Base-by-base conservation (phyloP, 352 stramenopile species). In the Phytophthora litchii region DNA sequence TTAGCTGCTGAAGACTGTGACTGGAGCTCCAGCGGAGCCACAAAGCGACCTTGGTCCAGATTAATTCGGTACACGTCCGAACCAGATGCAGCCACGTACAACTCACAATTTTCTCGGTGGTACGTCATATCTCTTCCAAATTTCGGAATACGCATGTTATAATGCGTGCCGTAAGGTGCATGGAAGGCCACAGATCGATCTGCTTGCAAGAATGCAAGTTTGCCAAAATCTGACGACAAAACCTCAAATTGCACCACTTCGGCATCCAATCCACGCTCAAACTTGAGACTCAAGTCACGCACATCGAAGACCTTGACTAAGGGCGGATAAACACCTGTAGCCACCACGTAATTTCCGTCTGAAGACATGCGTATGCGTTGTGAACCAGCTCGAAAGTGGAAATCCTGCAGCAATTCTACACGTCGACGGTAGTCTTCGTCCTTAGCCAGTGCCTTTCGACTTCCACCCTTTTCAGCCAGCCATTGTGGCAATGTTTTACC, bases 361-460 rank as follows among this genome's bases (percentile, higher is more conserved):
- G 64, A 25, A 12, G 91, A 97, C 85, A 99, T 97, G 44, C 95
- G 92, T 20, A 99, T 68, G 41, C 87, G 77, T 78, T 98, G 95
- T 21, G 89, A 97, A 16, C 92, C 94, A 29, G 94, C 92, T 3
- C 90, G 86, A 67, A 99, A 99, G 70, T 99, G 91, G 69, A 99
- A 99, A 67, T 99, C 98, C 86, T 99, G 97, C 56, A 99, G 85
- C 16, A 99, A 74, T 67, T 99, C 97, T 31, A 99, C 95, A 32
- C 98, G 88, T 42, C 92, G 89, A 31, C 96, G 81, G 64, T 95
- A 96, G 58, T 94, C 87, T 36, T 76, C 58, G 37, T 69, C 60
- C 38, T 74, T 72, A 21, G 50, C 58, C 31, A 78, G 57, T n/a
- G 66, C 60, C 50, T 64, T 73, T 34, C 61, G 71, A 54, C 56